Conservation (phyloP, 1,284 basidiomycete species). For the Puccinia horiana region DNA sequence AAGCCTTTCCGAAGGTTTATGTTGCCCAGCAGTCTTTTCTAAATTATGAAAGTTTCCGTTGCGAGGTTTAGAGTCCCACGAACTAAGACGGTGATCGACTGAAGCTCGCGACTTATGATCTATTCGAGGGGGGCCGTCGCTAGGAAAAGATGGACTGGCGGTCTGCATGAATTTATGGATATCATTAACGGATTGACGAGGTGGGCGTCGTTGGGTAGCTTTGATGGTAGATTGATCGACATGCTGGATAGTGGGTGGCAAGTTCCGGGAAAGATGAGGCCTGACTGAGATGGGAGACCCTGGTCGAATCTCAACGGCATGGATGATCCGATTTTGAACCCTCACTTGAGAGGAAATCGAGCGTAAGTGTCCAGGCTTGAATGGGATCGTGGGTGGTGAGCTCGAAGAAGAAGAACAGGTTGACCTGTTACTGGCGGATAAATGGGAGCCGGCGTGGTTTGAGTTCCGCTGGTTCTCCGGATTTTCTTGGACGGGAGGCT, state of each 20-base stretch:
- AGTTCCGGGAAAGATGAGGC: not conserved
- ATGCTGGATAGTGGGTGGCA: not conserved
- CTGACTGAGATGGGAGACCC: not conserved
- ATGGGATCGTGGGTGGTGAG: slow-evolving; percentile 3
- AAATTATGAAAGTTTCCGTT: not conserved
- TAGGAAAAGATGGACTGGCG: not conserved
- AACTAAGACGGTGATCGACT: not conserved
- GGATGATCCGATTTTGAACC: slow-evolving; percentile 22
- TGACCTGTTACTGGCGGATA: not conserved
- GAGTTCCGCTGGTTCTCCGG: not conserved
- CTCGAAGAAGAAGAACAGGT: not conserved
- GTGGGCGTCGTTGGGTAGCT: not conserved
- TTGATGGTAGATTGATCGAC: slow-evolving; percentile 22
- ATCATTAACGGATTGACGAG: not conserved
- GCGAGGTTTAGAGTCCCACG: not conserved
- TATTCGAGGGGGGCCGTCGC: not conserved
- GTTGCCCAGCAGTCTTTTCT: not conserved
- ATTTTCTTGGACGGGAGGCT: not conserved
- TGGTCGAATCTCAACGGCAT: not conserved
- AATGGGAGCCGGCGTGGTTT: not conserved
- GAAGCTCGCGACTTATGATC: not conserved
- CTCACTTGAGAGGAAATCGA: slow-evolving; percentile 21
- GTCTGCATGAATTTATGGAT: not conserved
- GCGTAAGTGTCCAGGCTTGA: slow-evolving; percentile 17
- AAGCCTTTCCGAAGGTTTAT: not conserved